Conservation (phyloP, 1,139 yeast genomes). For the Geotrichum macrosporum region DNA sequence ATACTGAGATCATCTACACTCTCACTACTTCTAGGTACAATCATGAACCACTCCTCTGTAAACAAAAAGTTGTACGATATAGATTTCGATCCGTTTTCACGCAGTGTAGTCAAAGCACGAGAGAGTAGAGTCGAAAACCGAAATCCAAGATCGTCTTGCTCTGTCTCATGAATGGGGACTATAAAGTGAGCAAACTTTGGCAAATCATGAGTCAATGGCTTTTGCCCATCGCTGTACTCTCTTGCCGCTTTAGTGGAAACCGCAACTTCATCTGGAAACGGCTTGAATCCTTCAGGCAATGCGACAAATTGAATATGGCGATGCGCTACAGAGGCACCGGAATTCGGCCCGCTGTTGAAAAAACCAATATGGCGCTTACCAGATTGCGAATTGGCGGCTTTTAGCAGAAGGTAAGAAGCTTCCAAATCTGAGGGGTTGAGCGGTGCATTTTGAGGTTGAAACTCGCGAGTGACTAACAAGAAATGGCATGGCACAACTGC, state of each 20-base stretch:
- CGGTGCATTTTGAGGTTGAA: conserved; percentile 67
- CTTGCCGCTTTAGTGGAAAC: conserved; percentile 43
- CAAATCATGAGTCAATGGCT: conserved; percentile 57
- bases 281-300: conserved; percentile 53
- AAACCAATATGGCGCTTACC: conserved; percentile 61
- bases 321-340: conserved; percentile 93
- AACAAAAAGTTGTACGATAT: conserved; percentile 71
- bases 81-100: conserved; percentile 29
- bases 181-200: conserved; percentile 82
- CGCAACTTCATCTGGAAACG: conserved; percentile 58
- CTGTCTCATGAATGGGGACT: conserved; percentile 52
- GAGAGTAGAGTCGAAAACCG: conserved; percentile 67
- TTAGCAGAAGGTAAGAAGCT: conserved; percentile 54
- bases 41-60: conserved; percentile 76
- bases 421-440: conserved; percentile 63
- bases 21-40: conserved; percentile 66
- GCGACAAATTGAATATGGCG: conserved; percentile 84
- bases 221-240: conserved; percentile 40
- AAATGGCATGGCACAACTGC: conserved; percentile 80
- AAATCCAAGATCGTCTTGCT: conserved; percentile 55
- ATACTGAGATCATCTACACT: conserved; percentile 49
- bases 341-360: conserved; percentile 78
- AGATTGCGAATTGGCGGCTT: conserved; percentile 38
- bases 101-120: conserved; percentile 60
- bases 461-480: conserved; percentile 68